Conservation (phyloP, 345 rosid genomes). For the Barbarea vulgaris region DNA sequence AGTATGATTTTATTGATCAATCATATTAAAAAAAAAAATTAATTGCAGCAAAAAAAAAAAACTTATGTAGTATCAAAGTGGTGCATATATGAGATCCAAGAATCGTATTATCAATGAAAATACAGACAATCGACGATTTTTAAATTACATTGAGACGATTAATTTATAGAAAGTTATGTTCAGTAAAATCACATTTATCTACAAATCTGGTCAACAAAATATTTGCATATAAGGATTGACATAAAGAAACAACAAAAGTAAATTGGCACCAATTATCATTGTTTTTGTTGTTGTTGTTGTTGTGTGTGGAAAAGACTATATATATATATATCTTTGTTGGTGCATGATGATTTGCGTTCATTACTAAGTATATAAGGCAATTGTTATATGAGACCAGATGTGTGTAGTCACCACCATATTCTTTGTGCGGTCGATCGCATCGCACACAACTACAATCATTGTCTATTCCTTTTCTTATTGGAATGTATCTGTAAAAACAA, state of each 20-base stretch:
- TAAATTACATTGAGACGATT: too few relatives aligned
- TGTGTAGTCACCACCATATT: slow-evolving; percentile 27
- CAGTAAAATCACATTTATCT: too few relatives aligned
- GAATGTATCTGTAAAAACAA: neutral
- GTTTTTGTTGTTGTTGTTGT: too few relatives aligned
- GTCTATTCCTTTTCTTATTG: neutral
- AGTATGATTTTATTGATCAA: neutral
- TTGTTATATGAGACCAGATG: slow-evolving; percentile 7
- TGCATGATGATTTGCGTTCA: slow-evolving; percentile 24
- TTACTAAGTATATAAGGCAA: slow-evolving; percentile 1
- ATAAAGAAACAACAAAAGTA: neutral
- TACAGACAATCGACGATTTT: too few relatives aligned
- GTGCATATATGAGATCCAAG: neutral
- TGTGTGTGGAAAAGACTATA: neutral
- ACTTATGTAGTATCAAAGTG: neutral
- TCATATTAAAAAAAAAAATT: neutral
- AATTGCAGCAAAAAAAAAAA: neutral
- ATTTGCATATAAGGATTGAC: too few relatives aligned
- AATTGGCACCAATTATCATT: neutral
- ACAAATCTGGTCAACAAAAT: too few relatives aligned
- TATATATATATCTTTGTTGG: neutral
- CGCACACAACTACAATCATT: slow-evolving; percentile 30
- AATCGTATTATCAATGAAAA: too few relatives aligned
- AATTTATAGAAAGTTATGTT: too few relatives aligned
- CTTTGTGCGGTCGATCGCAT: slow-evolving; percentile 26